phyloP scores from a whole-genome alignment of 306 rosid genomes.

The Glycine tomentella region DNA sequence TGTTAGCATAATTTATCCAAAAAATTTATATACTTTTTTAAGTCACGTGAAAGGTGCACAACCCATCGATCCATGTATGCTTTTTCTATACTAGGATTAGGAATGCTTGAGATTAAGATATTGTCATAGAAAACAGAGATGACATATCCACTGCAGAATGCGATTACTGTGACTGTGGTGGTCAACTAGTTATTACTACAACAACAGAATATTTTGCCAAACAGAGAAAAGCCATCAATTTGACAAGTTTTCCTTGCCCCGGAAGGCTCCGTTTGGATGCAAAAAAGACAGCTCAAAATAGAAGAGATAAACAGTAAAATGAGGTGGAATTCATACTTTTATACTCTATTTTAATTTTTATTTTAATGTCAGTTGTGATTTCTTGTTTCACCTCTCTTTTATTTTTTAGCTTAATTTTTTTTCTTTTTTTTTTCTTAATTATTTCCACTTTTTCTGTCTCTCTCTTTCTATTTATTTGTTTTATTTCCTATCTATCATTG shows the following conservation, averaged over 20 bases:
- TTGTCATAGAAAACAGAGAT: not conserved
- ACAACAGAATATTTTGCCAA: not conserved
- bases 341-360: too few species aligned
- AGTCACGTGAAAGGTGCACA: too few species aligned
- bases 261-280: not conserved
- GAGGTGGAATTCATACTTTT: not conserved
- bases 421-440: too few species aligned
- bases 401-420: too few species aligned
- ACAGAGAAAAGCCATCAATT: slow-evolving; percentile 13
- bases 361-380: too few species aligned
- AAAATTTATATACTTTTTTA: not conserved
- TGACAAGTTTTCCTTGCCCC: not conserved
- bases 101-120: not conserved
- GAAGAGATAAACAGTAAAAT: not conserved
- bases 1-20: not conserved
- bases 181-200: not conserved
- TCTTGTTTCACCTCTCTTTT: too few species aligned
- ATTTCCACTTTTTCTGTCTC: too few species aligned
- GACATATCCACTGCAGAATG: slow-evolving; percentile 3
- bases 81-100: slow-evolving; percentile 18
- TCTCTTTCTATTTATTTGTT: too few species aligned
- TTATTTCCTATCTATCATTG: too few species aligned
- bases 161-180: slow-evolving; percentile 21
- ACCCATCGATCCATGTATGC: not conserved
- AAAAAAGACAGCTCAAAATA: too few species aligned